Percentiles rank a stretch among this genome's conserved stretches.
Conservation (phyloP, 495 filamentous ascomycete species). For the Thermothielavioides terrestris region DNA sequence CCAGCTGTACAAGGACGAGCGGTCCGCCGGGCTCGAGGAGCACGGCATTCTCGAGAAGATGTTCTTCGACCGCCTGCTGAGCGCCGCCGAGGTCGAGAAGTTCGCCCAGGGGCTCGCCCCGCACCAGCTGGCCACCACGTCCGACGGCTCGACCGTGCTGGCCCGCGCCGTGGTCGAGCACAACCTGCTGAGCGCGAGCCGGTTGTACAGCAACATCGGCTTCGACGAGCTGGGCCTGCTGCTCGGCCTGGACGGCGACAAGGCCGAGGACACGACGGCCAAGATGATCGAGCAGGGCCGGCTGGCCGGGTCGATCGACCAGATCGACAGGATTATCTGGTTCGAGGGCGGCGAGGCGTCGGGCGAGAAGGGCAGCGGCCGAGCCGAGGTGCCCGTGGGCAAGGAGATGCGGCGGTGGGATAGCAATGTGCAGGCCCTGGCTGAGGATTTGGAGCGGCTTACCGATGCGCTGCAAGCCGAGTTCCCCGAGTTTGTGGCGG, state of each 20-base stretch:
- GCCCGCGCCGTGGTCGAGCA: constrained; percentile 92
- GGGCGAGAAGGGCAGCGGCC: constrained; percentile 51
- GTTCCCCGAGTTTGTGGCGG: constrained; percentile 47
- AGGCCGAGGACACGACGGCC: constrained; percentile 86
- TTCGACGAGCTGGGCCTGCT: constrained; percentile 68
- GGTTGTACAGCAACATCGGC: constrained; percentile 82
- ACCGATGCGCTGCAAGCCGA: constrained; percentile 63
- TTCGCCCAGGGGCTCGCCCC: constrained; percentile 73
- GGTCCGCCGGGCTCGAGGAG: constrained; percentile 64
- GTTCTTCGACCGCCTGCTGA: constrained; percentile 82
- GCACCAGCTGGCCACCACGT: constrained; percentile 81
- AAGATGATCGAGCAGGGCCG: constrained; percentile 93
- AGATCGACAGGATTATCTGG: constrained; percentile 80
- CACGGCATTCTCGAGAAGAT: constrained; percentile 94
- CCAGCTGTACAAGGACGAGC: constrained; percentile 89
- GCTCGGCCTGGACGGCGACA: constrained; percentile 68
- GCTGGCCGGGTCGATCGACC: constrained; percentile 80
- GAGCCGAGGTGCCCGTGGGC: constrained; percentile 50
- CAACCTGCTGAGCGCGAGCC: constrained; percentile 78
- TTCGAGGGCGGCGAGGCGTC: constrained; percentile 69
- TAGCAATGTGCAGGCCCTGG: constrained; percentile 69
- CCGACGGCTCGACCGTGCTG: constrained; percentile 89
- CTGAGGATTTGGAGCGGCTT: constrained; percentile 83
- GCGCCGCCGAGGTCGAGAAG: constrained; percentile 68
- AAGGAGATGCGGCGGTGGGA: constrained; percentile 80